These are phyloP conservation scores for Penicillium lagena DNA, from an alignment of 495 filamentous ascomycete genomes.

Conservation along the genomic window DNA sequence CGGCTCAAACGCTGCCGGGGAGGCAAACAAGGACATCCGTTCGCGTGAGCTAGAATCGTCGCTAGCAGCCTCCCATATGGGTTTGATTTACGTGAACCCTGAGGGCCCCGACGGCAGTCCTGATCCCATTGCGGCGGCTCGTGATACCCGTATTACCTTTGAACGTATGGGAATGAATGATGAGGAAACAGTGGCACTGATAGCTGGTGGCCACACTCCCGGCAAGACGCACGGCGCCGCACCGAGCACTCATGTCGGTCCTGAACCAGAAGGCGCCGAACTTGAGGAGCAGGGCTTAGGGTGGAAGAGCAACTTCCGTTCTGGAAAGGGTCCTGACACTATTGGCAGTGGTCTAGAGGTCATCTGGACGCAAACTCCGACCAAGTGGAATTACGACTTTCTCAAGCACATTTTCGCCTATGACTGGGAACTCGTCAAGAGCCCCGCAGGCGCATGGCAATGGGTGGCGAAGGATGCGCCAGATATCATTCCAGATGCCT, in stretches of 20 bases:
- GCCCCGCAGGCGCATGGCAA: conserved; percentile 65
- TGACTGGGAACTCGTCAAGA: conserved; percentile 69
- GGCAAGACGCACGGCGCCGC: conserved; percentile 71
- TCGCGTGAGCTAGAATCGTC: conserved; percentile 56
- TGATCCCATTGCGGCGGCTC: conserved; percentile 58
- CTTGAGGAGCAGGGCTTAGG: conserved; percentile 62
- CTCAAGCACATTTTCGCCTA: conserved; percentile 68
- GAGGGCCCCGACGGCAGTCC: conserved; percentile 64
- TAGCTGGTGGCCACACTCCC: conserved; percentile 66
- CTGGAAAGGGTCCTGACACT: conserved; percentile 57
- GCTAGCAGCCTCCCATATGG: conserved; percentile 63
- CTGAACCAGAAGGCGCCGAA: conserved; percentile 53
- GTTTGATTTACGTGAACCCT: conserved; percentile 72
- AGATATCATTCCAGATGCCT: conserved; percentile 60
- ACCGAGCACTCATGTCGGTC: conserved; percentile 48
- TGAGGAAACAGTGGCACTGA: conserved; percentile 67
- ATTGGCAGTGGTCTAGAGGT: conserved; percentile 73
- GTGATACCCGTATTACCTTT: conserved; percentile 65
- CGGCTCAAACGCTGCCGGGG: conserved; percentile 42
- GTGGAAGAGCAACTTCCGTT: conserved; percentile 52
- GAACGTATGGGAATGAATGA: conserved; percentile 74
- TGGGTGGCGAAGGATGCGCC: conserved; percentile 66
- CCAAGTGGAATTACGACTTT: conserved; percentile 61
- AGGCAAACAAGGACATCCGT: conserved; percentile 46
- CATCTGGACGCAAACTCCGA: conserved; percentile 64